These are phyloP conservation scores for Geotrichum fermentans DNA, from an alignment of 1,139 yeast species.

Conservation along the genomic window DNA sequence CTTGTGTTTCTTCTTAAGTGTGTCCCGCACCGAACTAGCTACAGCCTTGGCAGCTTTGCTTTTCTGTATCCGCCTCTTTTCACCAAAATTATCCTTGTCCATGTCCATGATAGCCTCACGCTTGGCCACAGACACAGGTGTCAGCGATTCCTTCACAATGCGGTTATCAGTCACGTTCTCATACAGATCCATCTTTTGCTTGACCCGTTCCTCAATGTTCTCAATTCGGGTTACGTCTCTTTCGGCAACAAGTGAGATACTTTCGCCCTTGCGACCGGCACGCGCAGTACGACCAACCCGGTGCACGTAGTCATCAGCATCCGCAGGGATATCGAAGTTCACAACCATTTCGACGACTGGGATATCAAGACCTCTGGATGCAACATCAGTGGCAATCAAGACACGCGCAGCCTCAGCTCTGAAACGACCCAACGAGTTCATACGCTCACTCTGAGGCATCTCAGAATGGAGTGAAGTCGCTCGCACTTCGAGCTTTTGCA, in stretches of 20 bases:
- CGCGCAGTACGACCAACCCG: slow-evolving; percentile 99
- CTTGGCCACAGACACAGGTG: slow-evolving; percentile 71
- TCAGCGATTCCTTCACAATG: slow-evolving; percentile 63
- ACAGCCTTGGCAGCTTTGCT: slow-evolving; percentile 33
- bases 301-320: slow-evolving; percentile 94
- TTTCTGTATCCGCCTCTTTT: slow-evolving; percentile 54
- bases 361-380: slow-evolving; percentile 94
- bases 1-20: slow-evolving; percentile 1
- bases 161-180: slow-evolving; percentile 67
- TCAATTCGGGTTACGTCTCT: slow-evolving; percentile 76
- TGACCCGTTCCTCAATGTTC: slow-evolving; percentile 81
- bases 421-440: slow-evolving; percentile 84
- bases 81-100: slow-evolving; percentile 89
- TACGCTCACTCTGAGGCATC: slow-evolving; percentile 88
- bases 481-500: slow-evolving; percentile 66
- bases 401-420: slow-evolving; percentile 92
- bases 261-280: slow-evolving; percentile 80
- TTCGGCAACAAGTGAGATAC: slow-evolving; percentile 73
- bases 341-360: slow-evolving; percentile 86
- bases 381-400: slow-evolving; percentile 91
- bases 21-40: not conserved
- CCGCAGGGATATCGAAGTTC: slow-evolving; percentile 91
- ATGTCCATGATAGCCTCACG: slow-evolving; percentile 88
- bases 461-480: slow-evolving; percentile 91
- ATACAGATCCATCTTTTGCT: slow-evolving; percentile 68